Evolutionary conservation across 495 filamentous ascomycete species (phyloP).

Genomic region (Hyaloscypha finlandica): DNA sequence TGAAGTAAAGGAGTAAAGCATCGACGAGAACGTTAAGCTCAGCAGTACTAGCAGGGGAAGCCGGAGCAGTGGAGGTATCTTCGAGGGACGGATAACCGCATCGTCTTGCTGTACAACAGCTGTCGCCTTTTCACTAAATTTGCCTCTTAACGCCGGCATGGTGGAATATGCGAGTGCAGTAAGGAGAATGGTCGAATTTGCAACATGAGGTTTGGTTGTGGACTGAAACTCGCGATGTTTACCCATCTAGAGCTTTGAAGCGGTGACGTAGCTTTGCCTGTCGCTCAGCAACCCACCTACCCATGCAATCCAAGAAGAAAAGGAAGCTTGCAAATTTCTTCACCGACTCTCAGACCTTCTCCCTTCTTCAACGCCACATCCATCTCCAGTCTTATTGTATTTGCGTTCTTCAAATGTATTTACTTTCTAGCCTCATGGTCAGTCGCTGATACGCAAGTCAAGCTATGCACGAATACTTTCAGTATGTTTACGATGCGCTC

Average conservation of each 20-base stretch:
- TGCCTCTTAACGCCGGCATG: not conserved
- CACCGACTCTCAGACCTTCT: not conserved
- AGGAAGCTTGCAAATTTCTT: not conserved
- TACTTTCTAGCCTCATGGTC: not conserved
- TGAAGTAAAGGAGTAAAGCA: constrained; percentile 57
- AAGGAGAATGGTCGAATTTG: not conserved
- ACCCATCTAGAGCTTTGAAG: not conserved
- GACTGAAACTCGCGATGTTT: not conserved
- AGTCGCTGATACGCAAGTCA: not conserved
- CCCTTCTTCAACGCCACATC: not conserved
- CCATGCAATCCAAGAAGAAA: not conserved
- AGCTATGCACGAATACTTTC: not conserved
- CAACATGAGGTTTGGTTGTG: not conserved
- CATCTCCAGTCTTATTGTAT: not conserved
- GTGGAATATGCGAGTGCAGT: not conserved
- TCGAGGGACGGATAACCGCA: constrained; percentile 32
- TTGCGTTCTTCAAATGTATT: not conserved
- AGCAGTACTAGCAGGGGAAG: constrained; percentile 65
- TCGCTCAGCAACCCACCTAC: not conserved
- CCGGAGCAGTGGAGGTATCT: constrained; percentile 54
- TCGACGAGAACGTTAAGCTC: constrained; percentile 60
- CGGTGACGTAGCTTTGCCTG: not conserved
- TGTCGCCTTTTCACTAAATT: not conserved
- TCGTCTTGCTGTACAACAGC: constrained; percentile 15
- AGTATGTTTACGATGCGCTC: too few relatives aligned